Conservation (phyloP, 2,329 filamentous ascomycete species). For the Cladophialophora exuberans region DNA sequence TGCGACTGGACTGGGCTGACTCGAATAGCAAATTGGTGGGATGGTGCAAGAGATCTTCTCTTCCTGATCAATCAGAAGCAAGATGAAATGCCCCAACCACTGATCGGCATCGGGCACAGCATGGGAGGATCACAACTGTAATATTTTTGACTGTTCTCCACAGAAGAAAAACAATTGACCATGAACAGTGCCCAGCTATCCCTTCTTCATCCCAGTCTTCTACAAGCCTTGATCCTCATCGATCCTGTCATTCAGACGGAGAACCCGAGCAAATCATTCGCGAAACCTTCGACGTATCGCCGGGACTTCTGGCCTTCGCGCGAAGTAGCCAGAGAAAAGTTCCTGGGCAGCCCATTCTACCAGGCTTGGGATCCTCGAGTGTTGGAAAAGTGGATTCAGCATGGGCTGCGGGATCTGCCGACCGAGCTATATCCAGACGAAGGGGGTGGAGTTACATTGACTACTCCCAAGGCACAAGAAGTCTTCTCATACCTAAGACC, state of each 20-base stretch:
- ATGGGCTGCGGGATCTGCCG: slow-evolving; percentile 75
- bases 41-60: slow-evolving; percentile 81
- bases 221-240: slow-evolving; percentile 71
- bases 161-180: slow-evolving; percentile 6
- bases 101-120: slow-evolving; percentile 86
- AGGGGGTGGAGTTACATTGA: slow-evolving; percentile 59
- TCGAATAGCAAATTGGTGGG: slow-evolving; percentile 74
- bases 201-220: slow-evolving; percentile 70
- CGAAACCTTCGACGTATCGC: slow-evolving; percentile 70
- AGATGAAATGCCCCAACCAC: slow-evolving; percentile 74
- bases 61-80: slow-evolving; percentile 86
- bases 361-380: slow-evolving; percentile 80
- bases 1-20: not conserved
- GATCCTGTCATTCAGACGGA: slow-evolving; percentile 56
- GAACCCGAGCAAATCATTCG: slow-evolving; percentile 49
- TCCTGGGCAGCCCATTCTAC: slow-evolving; percentile 76
- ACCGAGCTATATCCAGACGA: slow-evolving; percentile 63
- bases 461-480: slow-evolving; percentile 86
- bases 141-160: not conserved
- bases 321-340: slow-evolving; percentile 66
- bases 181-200: slow-evolving; percentile 20
- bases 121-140: slow-evolving; percentile 77
- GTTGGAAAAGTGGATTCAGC: slow-evolving; percentile 70
- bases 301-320: slow-evolving; percentile 84
- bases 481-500: slow-evolving; percentile 59